phyloP scores from a whole-genome alignment of 108 stramenopile species.

The Cyclotella cryptica region DNA sequence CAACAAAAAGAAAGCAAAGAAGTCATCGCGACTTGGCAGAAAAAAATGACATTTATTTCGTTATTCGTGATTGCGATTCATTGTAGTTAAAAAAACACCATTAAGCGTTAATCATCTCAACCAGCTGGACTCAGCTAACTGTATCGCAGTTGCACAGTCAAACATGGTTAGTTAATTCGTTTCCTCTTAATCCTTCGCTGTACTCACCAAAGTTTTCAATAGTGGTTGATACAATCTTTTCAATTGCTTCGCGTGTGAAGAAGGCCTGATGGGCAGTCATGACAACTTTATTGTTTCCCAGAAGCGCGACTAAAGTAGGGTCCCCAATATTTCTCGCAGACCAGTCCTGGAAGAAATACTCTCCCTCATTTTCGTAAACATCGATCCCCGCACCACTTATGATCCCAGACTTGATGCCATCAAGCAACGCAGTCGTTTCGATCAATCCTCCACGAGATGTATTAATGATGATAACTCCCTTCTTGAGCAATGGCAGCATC shows the following conservation, averaged over 20 bases:
- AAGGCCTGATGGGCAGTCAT: slow-evolving; percentile 85
- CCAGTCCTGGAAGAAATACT: slow-evolving; percentile 88
- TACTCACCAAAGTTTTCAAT: slow-evolving; percentile 64
- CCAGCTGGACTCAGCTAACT: neutral
- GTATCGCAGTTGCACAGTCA: neutral
- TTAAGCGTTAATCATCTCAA: too few relatives aligned
- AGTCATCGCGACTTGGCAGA: slow-evolving; percentile 17
- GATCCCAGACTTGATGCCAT: slow-evolving; percentile 63
- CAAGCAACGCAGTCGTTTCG: slow-evolving; percentile 69
- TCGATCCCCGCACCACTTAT: slow-evolving; percentile 75
- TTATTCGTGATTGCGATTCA: too few relatives aligned
- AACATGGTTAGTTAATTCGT: slow-evolving; percentile 48
- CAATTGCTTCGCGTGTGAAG: slow-evolving; percentile 82
- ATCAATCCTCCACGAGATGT: slow-evolving; percentile 81
- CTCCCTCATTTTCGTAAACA: slow-evolving; percentile 82
- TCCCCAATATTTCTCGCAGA: slow-evolving; percentile 62
- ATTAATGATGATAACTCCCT: slow-evolving; percentile 75
- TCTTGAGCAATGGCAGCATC: slow-evolving; percentile 59
- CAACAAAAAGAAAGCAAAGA: slow-evolving; percentile 43
- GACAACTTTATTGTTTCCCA: slow-evolving; percentile 66
- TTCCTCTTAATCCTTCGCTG: slow-evolving; percentile 39
- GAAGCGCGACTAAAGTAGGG: slow-evolving; percentile 51
- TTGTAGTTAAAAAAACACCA: too few relatives aligned
- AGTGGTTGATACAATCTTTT: slow-evolving; percentile 77
- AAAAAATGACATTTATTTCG: slow-evolving; percentile 6